Evolutionary conservation across 306 rosid species (phyloP).

Genomic region (cucumber (Cucumis sativus)): Cucumber_9930_V3 NC_026655.2:14690501-14691000

Average conservation of each 20-base stretch:
- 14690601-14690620: not conserved
- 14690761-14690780: conserved; percentile 26
- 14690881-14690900: conserved; percentile 69
- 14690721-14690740: conserved; percentile 74
- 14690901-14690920: conserved; percentile 45
- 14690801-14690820: conserved; percentile 25
- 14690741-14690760: conserved; percentile 44
- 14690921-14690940: conserved; percentile 29
- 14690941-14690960: conserved; percentile 48
- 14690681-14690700: conserved; percentile 94
- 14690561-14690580: not conserved
- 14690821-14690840: conserved; percentile 24
- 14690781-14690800: conserved; percentile 33
- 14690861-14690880: conserved; percentile 35
- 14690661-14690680: conserved; percentile 89
- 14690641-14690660: conserved; percentile 64
- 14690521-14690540: not conserved
- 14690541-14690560: not conserved
- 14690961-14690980: conserved; percentile 64
- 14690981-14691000: conserved; percentile 44
- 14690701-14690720: conserved; percentile 77
- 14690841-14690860: conserved; percentile 29
- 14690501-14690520: not conserved
- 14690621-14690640: conserved; percentile 12
- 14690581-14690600: not conserved